These are phyloP conservation scores for Neurospora crassa DNA, from an alignment of 2,329 filamentous ascomycete genomes.

Conservation along the genomic window DNA sequence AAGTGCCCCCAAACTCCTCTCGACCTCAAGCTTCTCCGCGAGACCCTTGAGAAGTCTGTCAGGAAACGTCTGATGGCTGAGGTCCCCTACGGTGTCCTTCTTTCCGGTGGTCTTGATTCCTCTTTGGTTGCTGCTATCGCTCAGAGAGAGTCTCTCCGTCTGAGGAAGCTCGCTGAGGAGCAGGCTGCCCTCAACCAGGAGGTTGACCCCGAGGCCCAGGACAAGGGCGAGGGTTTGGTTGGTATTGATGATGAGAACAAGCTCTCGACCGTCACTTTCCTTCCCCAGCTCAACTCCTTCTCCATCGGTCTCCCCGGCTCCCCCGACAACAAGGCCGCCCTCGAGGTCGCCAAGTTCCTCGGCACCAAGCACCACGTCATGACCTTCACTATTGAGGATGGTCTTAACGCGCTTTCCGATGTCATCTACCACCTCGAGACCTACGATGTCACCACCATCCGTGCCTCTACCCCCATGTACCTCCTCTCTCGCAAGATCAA, in stretches of 20 bases:
- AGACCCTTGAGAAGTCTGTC: constrained; percentile 80
- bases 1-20: constrained; percentile 71
- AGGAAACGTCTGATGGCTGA: constrained; percentile 98
- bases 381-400: constrained; percentile 96
- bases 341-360: constrained; percentile 91
- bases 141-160: constrained; percentile 77
- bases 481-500: constrained; percentile 97
- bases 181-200: constrained; percentile 32
- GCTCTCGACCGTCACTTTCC: constrained; percentile 78
- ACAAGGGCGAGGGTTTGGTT: constrained; percentile 64
- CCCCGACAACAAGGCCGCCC: constrained; percentile 83
- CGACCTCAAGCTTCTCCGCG: constrained; percentile 73
- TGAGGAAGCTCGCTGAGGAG: constrained; percentile 52
- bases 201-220: constrained; percentile 38
- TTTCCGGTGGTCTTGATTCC: constrained; percentile 93
- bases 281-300: constrained; percentile 96
- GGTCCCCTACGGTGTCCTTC: constrained; percentile 90
- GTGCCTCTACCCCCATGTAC: constrained; percentile 98
- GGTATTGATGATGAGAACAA: constrained; percentile 92
- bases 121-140: constrained; percentile 92
- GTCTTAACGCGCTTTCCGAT: constrained; percentile 90
- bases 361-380: constrained; percentile 97
- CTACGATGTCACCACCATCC: constrained; percentile 97
- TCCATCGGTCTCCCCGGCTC: constrained; percentile 92
- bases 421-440: constrained; percentile 98